These are phyloP conservation scores for Letharia lupina DNA, from an alignment of 495 filamentous ascomycete species.

Conservation along the genomic window DNA sequence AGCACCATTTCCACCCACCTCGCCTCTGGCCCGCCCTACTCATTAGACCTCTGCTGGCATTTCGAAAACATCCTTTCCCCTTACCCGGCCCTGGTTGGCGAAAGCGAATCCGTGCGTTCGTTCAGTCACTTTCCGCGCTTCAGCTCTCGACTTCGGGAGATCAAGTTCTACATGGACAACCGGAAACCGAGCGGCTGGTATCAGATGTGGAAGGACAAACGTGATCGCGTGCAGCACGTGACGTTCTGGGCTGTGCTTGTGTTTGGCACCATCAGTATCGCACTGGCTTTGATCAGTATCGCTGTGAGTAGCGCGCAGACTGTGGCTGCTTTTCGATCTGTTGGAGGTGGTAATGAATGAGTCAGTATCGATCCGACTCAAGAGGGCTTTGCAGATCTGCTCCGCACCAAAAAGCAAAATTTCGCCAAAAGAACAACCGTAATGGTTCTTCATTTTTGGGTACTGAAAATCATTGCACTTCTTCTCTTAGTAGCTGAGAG, in stretches of 20 bases:
- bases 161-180: conserved; percentile 17
- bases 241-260: conserved; percentile 19
- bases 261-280: conserved; percentile 13
- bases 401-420: not conserved
- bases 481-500: too few relatives aligned
- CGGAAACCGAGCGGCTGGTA: conserved; percentile 13
- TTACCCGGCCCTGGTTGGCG: not conserved
- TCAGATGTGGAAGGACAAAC: conserved; percentile 18
- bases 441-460: too few relatives aligned
- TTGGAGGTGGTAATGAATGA: not conserved
- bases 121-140: conserved; percentile 14
- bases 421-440: too few relatives aligned
- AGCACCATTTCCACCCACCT: not conserved
- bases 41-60: conserved; percentile 6
- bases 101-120: conserved; percentile 5
- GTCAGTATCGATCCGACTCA: not conserved
- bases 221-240: conserved; percentile 15
- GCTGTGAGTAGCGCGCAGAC: conserved; percentile 17
- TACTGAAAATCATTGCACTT: too few relatives aligned
- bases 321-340: conserved; percentile 7
- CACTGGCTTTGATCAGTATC: conserved; percentile 8
- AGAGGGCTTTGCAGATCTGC: not conserved
- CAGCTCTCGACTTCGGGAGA: conserved; percentile 11
- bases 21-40: conserved; percentile 2
- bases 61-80: conserved; percentile 2